Base-by-base conservation (phyloP, 306 rosid genomes). In the Oxytropis ochrocephala region DNA sequence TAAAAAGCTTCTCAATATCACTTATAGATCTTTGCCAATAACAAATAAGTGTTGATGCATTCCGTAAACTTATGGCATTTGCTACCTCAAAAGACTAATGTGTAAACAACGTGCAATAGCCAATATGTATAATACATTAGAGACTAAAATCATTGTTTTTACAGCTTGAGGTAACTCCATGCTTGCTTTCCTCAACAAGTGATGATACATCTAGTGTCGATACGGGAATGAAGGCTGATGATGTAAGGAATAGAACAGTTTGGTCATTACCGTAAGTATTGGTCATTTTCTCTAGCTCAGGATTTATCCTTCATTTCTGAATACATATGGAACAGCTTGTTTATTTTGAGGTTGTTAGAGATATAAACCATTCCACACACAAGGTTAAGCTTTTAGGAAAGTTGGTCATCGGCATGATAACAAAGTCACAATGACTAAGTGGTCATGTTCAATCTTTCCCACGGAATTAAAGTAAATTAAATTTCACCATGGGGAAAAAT, bases 131-230 rank as follows among this genome's bases (percentile, higher is more conserved):
- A 24, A 42, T 74, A 43, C 29, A 32, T 62, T 66, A 54, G 61
- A 78, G 42, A 73, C 81, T 75, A 38, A 27, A 41, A 49, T 77
- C 29, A 60, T 80, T 74, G 35, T 82, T 68, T 63, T 74, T 80
- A 64, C 96, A 93, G 97, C 94, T 90, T 65, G 94, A 93, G 79
- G 97, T 93, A 60, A 87, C 78, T 85, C 98, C 98, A 58, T 93
- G 90, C 75, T 79, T 93, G 80, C 96, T 93, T 46, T 85, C 96
- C 73, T 77, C 96, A 19, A 62, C 84, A 61, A 79, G 52, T 64
- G 96, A 79, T 62, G 17, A 41, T 75, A 44, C 70, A 36, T 77
- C 82, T 30, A 73, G 42, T 44, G 55, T 2, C 60, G 66, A 72
- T 77, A 44, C 3, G 32, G 81, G 38, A 69, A 56, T 70, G 59